A percentile compares a stretch with the other conserved stretches of the same genome.
Evolutionary conservation across 73 alveolate species (phyloP).

Genomic region (Tetrahymena thermophila): DNA sequence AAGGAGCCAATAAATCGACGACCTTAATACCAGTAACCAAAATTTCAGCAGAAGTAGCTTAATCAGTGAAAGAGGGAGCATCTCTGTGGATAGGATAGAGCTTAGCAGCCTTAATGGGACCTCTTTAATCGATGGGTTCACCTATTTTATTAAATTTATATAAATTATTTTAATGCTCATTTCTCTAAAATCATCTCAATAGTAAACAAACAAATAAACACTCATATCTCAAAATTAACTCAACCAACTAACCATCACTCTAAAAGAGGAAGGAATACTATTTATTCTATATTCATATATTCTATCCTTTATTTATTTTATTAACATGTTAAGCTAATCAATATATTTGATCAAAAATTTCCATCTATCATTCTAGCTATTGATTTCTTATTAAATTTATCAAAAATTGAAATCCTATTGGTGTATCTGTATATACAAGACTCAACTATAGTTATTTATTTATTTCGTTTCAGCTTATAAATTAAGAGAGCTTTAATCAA

Average conservation of each 20-base stretch:
- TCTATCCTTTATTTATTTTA: background rate
- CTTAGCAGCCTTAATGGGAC: slow-evolving; percentile 65
- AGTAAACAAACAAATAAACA: background rate
- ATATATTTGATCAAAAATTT: background rate
- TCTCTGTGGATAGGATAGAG: slow-evolving; percentile 90
- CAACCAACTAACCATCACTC: background rate
- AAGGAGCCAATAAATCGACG: slow-evolving; percentile 96
- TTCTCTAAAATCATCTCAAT: no score
- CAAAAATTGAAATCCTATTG: background rate
- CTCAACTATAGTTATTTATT: no score
- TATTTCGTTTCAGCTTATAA: background rate
- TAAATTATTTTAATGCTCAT: background rate
- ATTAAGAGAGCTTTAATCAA: no score
- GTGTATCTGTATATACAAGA: background rate
- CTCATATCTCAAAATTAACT: background rate
- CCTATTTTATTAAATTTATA: slow-evolving; percentile 42
- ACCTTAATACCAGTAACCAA: slow-evolving; percentile 90
- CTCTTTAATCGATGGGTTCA: slow-evolving; percentile 96
- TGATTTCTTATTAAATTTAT: background rate
- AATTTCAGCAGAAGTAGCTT: slow-evolving; percentile 84
- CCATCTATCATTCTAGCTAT: background rate
- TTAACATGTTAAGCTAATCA: background rate
- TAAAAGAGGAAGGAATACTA: no score
- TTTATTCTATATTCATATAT: no score
- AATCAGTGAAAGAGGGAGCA: slow-evolving; percentile 91